Evolutionary conservation across 2,329 filamentous ascomycete genomes (phyloP), one percentile per base, ranked within the genome.

Genomic region (Chaetomiaceae sp.): DNA sequence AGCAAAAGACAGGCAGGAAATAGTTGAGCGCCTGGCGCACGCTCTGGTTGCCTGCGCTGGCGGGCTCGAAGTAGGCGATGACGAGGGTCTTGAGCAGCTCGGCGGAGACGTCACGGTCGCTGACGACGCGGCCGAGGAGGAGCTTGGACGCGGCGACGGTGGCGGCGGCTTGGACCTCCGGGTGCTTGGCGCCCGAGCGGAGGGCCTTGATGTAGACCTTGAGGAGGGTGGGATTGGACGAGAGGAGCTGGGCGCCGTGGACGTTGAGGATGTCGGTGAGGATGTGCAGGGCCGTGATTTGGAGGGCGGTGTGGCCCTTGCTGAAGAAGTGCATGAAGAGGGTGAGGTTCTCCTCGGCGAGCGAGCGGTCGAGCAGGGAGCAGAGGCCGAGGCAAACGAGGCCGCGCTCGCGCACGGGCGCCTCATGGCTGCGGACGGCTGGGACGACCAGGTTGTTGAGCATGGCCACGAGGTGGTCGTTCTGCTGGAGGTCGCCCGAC

Each of bases 391-490:
- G 73, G 62, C 92, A 97, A 17, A 95, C 77, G 12, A 99, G 75
- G 16, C 93, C 93, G 50, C 89, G 82, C 70, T 99, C 93, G 55
- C 93, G 83, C 39, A 99, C 90, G 1, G 91, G 89, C 5, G 89
- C 88, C 65, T 97, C 91, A 60, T 96, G 89, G 63, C 87, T 93
- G 58, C 92, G 85, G 14, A 99, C 92, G 23, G 93, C 93, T 6
- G 93, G 93, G 2, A 99, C 90, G 38, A 99, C 89, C 8, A 99
- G 79, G 58, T 93, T 97, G 73, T 99, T 97, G 44, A 99, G 77
- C 87, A 97, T 96, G n/a, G 88, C 88, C 4, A 95, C 89, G n/a
- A 97, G 73, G 63, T 95, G 86, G 51, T 87, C 84, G 65, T 96
- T 96, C 59, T 91, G 81, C 68, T 96, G 90, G 33, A 97, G 75